Base-by-base conservation (phyloP, 768 basidiomycete species). In the Rhizopogon roseolus region DNA sequence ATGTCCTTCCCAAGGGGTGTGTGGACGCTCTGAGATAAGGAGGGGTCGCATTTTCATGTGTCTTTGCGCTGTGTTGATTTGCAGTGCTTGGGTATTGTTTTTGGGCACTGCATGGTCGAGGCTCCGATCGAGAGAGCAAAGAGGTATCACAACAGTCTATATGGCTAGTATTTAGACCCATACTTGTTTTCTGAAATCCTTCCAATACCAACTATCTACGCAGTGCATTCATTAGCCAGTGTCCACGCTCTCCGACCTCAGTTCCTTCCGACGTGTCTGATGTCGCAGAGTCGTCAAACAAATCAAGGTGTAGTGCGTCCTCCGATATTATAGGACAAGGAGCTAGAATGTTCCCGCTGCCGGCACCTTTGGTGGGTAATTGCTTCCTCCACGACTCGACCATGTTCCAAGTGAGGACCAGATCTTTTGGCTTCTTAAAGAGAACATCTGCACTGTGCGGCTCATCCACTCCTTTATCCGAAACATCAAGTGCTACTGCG, bases 31-130 rank as follows among this genome's bases (percentile, higher is more conserved):
- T 44, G 78, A 82, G 63, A 66, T 61, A 32, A 64, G 68, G 56
- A 69, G 86, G 40, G 88, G 88, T 1, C 60, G 72, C 54, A 17
- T 80, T 0, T 85, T 82, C 55, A 73, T 77, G 27, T 58, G 68
- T 32, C 56, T 79, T 25, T 76, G 74, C 41, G 71, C 57, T 16
- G 46, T 58, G 2, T 61, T 84, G 34, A 75, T 87, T 9, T 59
- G 77, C 14, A 66, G 62, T 44, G 80, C 84, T 5, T 90, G 86
- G 88, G 61, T 77, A 36, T 64, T 88, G 55, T 88, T 88, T 66
- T 69, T 89, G 61, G 72, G 62, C 9, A 85, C 82, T 16, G 86
- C 84, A 0, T 84, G 76, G 76, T 63, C 76, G 50, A 79, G 77
- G 58, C 66, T 87, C 54, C 75, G 82, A 34, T 75, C 72, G 43